These are phyloP conservation scores for Exophiala xenobiotica DNA, from an alignment of 2,329 filamentous ascomycete species.

Conservation along the genomic window DNA sequence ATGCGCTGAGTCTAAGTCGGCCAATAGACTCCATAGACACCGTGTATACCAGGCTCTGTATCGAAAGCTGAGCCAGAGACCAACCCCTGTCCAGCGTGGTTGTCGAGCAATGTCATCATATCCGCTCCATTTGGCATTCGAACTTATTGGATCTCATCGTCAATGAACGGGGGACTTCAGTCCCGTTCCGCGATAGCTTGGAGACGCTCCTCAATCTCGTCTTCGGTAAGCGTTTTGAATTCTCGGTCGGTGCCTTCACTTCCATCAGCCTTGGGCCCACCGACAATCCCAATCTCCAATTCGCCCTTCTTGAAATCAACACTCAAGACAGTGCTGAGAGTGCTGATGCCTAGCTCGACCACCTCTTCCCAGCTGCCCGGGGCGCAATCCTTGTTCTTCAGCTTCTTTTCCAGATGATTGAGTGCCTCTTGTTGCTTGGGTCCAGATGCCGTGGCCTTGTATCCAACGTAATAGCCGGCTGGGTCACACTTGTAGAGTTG, in stretches of 20 bases:
- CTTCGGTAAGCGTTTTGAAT: constrained; percentile 89
- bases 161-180: constrained; percentile 46
- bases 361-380: constrained; percentile 96
- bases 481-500: constrained; percentile 99
- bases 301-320: constrained; percentile 99
- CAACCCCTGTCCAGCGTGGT: constrained; percentile 30
- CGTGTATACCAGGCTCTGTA: constrained; percentile 4
- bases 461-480: constrained; percentile 95
- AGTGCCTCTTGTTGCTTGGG: constrained; percentile 98
- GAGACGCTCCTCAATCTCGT: constrained; percentile 97
- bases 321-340: constrained; percentile 91
- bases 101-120: constrained; percentile 9
- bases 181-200: constrained; percentile 99
- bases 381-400: constrained; percentile 96
- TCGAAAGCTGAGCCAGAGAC: constrained; percentile 13
- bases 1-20: constrained; percentile 8
- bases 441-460: constrained; percentile 95
- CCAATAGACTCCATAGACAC: constrained; percentile 17
- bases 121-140: too few species aligned
- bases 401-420: constrained; percentile 98
- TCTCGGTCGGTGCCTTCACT: constrained; percentile 74
- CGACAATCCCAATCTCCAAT: constrained; percentile 96
- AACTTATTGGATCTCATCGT: too few species aligned
- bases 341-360: constrained; percentile 92
- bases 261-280: constrained; percentile 78